Evolutionary conservation across 179 eudicot species (phyloP), one percentile per base, ranked within the genome.

Genomic region (Silene noctiflora): DNA sequence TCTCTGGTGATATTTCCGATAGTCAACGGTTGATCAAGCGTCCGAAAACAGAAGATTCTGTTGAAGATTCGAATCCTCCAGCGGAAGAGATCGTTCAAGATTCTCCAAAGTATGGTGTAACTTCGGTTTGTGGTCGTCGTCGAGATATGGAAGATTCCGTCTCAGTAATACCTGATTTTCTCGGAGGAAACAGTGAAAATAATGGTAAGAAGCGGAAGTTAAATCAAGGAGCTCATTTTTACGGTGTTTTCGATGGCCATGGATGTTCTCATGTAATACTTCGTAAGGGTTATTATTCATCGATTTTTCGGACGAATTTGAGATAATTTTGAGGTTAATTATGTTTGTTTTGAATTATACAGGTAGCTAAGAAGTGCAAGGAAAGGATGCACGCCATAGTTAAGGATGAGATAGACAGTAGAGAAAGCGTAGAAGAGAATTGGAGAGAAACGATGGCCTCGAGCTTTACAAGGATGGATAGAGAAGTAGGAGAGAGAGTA

Each of bases 121-220:
- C 94, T 0, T 90, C 93, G 14, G 89, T 88, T 55, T 88, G 97
- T 24, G 97, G 97, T 14, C 72, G 93, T 63, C 78, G 97, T 63
- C 79, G 94, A 67, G 90, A 90, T 63, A 91, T 91, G 97, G 97
- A 91, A 74, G 97, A 91, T 35, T 84, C 88, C 0, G 95, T 91
- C 17, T 85, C 97, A 7, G 75, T 91, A 33, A 86, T 76, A 11
- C 97, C 93, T 33, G 86, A 83, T 29, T 85, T 91, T 75, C 84
- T 82, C 59, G 61, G 74, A 48, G n/a, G 1, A 51, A 51, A 14
- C 58, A 63, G 58, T 12, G 76, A 69, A 0, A 14, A 17, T 1
- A 67, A 3, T 35, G 9, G 6, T 27, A n/a, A 60, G 1, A 73
- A 62, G 55, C 46, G 58, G 9, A 48, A 56, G 9, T 53, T 53